Evolutionary conservation across 2,329 filamentous ascomycete species (phyloP).

Genomic region (Fusarium virguliforme): DNA sequence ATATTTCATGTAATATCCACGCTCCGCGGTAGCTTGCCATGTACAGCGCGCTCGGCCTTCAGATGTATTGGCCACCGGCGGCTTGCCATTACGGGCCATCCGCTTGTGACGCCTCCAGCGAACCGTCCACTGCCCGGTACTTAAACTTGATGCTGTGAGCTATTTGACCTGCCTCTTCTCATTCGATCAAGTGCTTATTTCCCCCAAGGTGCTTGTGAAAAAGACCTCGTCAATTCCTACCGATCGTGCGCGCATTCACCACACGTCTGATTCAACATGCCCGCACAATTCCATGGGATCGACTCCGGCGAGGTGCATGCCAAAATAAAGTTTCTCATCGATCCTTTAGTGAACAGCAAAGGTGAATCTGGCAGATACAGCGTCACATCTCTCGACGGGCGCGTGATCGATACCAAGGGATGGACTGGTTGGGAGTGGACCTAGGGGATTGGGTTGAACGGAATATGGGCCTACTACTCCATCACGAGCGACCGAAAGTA

Average conservation of each 20-base stretch:
- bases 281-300: slow-evolving; percentile 2
- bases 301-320: not conserved
- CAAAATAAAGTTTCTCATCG: slow-evolving; percentile 75
- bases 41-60: not conserved
- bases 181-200: not conserved
- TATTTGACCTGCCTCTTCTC: not conserved
- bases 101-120: not conserved
- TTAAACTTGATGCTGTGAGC: not conserved
- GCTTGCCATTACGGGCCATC: not conserved
- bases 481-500: slow-evolving; percentile 74
- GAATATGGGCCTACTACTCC: slow-evolving; percentile 85
- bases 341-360: slow-evolving; percentile 82
- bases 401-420: slow-evolving; percentile 85
- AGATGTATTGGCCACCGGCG: not conserved
- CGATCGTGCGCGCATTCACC: not conserved
- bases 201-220: not conserved
- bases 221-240: not conserved
- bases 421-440: slow-evolving; percentile 90
- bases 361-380: slow-evolving; percentile 83
- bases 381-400: slow-evolving; percentile 77
- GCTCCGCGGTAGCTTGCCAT: not conserved
- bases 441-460: slow-evolving; percentile 84
- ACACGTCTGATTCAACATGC: not conserved
- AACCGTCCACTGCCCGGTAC: not conserved
- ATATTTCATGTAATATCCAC: not conserved